Evolutionary conservation across 352 stramenopile genomes (phyloP), one percentile per base, ranked within the genome.

Genomic region (Globisporangium ultimum): DNA sequence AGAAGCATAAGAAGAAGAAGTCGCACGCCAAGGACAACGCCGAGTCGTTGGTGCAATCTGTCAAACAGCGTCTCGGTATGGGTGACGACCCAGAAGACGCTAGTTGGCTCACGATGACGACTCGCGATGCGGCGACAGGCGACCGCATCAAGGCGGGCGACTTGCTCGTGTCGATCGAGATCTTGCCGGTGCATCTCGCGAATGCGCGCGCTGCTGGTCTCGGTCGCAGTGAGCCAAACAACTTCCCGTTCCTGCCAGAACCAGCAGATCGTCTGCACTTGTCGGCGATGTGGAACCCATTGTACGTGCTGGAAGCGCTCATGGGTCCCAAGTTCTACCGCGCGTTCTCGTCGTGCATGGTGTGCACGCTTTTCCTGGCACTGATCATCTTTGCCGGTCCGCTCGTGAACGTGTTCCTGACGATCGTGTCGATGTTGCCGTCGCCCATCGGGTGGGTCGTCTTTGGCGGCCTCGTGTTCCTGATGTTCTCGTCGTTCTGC

Each of bases 261-360:
- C 85, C 85, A 18, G 81, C 79, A 3, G 85, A 89, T 32, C 82
- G 85, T 4, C 71, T 91, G 12, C 76, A 92, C 21, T 66, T 94
- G 12, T 87, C 74, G 18, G 80, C 80, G 6, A 89, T 94, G 78
- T 91, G 82, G 78, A 94, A 94, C 60, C 85, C 85, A 28, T 72
- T 88, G 42, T 82, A 89, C 59, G 83, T 94, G 53, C 58, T 94
- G 24, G 74, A 94, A 56, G 80, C 80, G 13, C 53, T 91, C 49
- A 80, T 94, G 67, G 85, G 85, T 0, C 78, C 82, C 15, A 87
- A 86, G 66, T 85, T 82, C 66, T 91, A 88, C 54, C 71, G 70
- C 51, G 70, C 72, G 20, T 91, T 91, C 38, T 75, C 80, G 12
- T 91, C 77, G 0, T 84, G 82, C 49, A 60, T 91, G 40, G 50